Conservation (phyloP, 495 filamentous ascomycete genomes). For the Penicillium antarcticum region DNA sequence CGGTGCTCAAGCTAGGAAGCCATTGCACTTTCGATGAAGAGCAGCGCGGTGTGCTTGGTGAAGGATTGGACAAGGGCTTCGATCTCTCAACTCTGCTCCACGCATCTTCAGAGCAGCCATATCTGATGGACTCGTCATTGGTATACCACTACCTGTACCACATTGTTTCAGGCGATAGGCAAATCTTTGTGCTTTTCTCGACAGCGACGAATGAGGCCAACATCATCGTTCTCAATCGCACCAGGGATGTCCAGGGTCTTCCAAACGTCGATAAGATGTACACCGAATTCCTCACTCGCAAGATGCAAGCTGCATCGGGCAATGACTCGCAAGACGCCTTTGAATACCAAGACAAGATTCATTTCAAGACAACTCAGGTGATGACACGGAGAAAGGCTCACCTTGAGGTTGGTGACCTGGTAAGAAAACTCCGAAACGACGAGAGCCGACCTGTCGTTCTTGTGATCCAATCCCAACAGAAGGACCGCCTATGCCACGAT, state of each 20-base stretch:
- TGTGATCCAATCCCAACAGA: slow-evolving; percentile 87
- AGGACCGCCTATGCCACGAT: slow-evolving; percentile 74
- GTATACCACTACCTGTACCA: slow-evolving; percentile 91
- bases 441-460: slow-evolving; percentile 76
- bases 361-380: slow-evolving; percentile 82
- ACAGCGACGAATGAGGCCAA: slow-evolving; percentile 75
- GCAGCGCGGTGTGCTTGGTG: slow-evolving; percentile 87
- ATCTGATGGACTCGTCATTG: slow-evolving; percentile 65
- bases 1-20: slow-evolving; percentile 83
- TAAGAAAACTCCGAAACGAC: slow-evolving; percentile 85
- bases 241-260: slow-evolving; percentile 72
- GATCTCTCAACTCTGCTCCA: slow-evolving; percentile 74
- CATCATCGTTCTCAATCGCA: slow-evolving; percentile 78
- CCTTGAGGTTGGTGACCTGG: slow-evolving; percentile 75
- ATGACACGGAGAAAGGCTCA: slow-evolving; percentile 85
- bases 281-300: slow-evolving; percentile 63
- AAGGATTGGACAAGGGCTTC: slow-evolving; percentile 90
- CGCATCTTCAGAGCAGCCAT: slow-evolving; percentile 62
- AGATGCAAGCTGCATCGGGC: slow-evolving; percentile 61
- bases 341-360: slow-evolving; percentile 80
- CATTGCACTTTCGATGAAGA: slow-evolving; percentile 92
- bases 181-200: slow-evolving; percentile 93
- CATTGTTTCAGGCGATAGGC: slow-evolving; percentile 80
- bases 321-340: slow-evolving; percentile 75
- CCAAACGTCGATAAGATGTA: slow-evolving; percentile 93